These are phyloP conservation scores for Cymbopogon citratus DNA, from an alignment of 176 grass and related monocot genomes.

Conservation along the genomic window DNA sequence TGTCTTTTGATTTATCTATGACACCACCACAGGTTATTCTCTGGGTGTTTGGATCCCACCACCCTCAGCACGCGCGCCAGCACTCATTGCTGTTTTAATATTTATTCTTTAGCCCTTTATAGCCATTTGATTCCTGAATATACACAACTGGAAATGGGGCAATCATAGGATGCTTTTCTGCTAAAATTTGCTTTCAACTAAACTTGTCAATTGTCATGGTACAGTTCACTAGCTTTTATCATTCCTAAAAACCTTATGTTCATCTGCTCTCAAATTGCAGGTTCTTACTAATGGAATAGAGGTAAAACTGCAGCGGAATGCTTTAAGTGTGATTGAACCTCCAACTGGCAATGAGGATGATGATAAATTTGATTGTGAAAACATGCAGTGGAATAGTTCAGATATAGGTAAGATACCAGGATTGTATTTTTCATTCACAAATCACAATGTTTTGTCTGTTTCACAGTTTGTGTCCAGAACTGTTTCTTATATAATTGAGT, in stretches of 20 bases:
- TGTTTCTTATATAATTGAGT: background rate
- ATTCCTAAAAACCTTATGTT: background rate
- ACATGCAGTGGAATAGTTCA: slow-evolving; percentile 57
- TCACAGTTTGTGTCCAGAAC: background rate
- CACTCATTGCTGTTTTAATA: background rate
- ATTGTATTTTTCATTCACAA: background rate
- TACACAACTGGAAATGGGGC: background rate
- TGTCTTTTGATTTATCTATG: background rate
- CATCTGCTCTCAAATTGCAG: slow-evolving; percentile 27
- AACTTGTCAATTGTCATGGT: background rate
- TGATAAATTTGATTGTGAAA: slow-evolving; percentile 44
- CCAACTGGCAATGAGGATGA: slow-evolving; percentile 65
- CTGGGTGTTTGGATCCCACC: background rate
- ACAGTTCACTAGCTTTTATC: background rate
- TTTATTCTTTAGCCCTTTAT: background rate
- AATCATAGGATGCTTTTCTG: background rate
- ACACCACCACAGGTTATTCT: no score
- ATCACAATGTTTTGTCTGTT: background rate
- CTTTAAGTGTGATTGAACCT: slow-evolving; percentile 66
- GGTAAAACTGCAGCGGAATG: slow-evolving; percentile 80
- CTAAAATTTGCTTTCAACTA: background rate
- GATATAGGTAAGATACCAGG: slow-evolving; percentile 30
- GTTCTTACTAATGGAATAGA: slow-evolving; percentile 75
- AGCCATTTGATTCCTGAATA: background rate
- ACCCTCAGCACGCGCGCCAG: background rate